A percentile compares a stretch with the other conserved stretches of the same genome.
phyloP scores from a whole-genome alignment of 208 protist species.

The Endotrypanum monterogeii region DNA sequence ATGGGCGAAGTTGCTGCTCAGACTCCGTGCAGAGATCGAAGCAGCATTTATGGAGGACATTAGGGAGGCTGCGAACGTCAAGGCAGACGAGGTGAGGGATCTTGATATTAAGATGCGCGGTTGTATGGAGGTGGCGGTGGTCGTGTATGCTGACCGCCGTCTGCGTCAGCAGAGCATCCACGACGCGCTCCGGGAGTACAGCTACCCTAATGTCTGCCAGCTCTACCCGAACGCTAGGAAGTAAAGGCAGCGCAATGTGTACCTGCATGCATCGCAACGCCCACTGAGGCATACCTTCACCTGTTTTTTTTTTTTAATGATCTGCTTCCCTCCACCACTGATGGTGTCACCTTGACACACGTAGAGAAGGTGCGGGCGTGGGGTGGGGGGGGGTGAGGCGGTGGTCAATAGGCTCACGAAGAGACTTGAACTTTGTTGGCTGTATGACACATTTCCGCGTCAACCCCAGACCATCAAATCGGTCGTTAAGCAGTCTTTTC shows the following conservation, averaged over 20 bases:
- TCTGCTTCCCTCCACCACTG: background rate
- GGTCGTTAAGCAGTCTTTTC: no score
- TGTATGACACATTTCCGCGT: no score
- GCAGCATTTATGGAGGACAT: conserved; percentile 47
- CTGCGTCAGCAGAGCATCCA: conserved; percentile 37
- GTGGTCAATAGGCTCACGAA: no score
- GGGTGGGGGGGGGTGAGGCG: no score
- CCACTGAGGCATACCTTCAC: background rate
- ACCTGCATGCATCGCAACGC: background rate
- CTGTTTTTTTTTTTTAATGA: background rate
- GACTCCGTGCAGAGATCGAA: conserved; percentile 20
- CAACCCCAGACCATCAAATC: no score
- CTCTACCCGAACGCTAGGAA: conserved; percentile 30
- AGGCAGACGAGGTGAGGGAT: conserved; percentile 29
- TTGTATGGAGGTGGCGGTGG: conserved; percentile 49
- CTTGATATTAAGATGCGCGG: conserved; percentile 42
- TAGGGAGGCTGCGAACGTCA: conserved; percentile 23
- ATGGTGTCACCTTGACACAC: background rate
- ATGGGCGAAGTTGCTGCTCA: conserved; percentile 41
- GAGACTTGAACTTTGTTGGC: no score
- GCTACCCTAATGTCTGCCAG: conserved; percentile 39
- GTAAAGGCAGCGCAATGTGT: background rate
- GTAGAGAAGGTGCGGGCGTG: no score
- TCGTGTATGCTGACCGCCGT: conserved; percentile 34
- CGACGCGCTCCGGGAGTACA: conserved; percentile 36